A percentile compares a stretch with the other conserved stretches of the same genome.
Conservation (phyloP, 768 basidiomycete species). For the Lactarius indigo region DNA sequence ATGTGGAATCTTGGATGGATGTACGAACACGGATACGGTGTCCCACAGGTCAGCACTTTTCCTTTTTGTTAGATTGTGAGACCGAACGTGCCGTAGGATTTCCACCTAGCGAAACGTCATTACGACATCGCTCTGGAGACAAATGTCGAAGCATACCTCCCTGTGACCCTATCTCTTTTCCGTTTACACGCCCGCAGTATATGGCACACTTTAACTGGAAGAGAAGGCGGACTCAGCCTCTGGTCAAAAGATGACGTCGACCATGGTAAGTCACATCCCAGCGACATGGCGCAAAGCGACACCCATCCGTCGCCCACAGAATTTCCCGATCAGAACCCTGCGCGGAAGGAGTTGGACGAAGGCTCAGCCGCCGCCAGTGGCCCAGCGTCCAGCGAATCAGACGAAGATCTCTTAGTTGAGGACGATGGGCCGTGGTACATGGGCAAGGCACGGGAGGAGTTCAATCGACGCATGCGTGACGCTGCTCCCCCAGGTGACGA, state of each 20-base stretch:
- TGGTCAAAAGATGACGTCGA: slow-evolving; percentile 57
- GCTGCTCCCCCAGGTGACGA: slow-evolving; percentile 48
- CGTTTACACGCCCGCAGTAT: slow-evolving; percentile 81
- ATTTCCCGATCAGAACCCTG: slow-evolving; percentile 6
- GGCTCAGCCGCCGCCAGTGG: background rate
- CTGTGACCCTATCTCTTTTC: slow-evolving; percentile 75
- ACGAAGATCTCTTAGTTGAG: slow-evolving; percentile 33
- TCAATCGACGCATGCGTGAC: slow-evolving; percentile 51
- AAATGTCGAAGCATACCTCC: slow-evolving; percentile 85
- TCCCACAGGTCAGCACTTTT: slow-evolving; percentile 60
- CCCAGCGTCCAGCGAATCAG: slow-evolving; percentile 22
- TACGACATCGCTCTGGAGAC: slow-evolving; percentile 90
- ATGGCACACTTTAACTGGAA: slow-evolving; percentile 66
- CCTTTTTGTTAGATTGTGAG: background rate
- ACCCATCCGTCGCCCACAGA: background rate
- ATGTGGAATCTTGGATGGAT: slow-evolving; percentile 99
- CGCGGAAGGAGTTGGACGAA: slow-evolving; percentile 23
- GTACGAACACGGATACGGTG: slow-evolving; percentile 96
- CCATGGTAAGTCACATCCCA: slow-evolving; percentile 33
- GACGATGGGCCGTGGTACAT: slow-evolving; percentile 78
- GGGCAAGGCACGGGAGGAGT: slow-evolving; percentile 79
- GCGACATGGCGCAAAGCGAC: background rate
- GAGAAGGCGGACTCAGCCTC: slow-evolving; percentile 61
- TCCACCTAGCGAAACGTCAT: slow-evolving; percentile 92
- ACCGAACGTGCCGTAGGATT: slow-evolving; percentile 55